Percentiles rank a stretch among this genome's conserved stretches.
These are phyloP conservation scores for Protomyces pachydermus DNA, from an alignment of 1,139 yeast genomes.

Conservation along the genomic window DNA sequence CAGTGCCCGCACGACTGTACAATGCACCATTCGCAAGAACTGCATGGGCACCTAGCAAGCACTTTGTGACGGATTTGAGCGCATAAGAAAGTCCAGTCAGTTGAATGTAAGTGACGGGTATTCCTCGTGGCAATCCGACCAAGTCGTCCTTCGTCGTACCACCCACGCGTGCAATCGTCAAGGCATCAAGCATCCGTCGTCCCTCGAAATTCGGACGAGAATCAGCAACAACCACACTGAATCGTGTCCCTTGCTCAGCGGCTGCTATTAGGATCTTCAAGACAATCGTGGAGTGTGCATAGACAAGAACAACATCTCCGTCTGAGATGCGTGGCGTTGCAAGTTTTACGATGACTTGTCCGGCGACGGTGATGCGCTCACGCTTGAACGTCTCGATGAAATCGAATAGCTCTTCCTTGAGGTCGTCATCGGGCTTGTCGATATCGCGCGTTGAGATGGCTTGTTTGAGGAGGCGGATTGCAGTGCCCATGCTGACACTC, in stretches of 20 bases:
- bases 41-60: constrained; percentile 93
- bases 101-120: constrained; percentile 67
- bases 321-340: constrained; percentile 73
- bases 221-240: constrained; percentile 82
- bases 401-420: constrained; percentile 61
- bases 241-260: constrained; percentile 56
- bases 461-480: constrained; percentile 94
- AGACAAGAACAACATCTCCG: constrained; percentile 78
- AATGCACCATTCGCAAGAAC: constrained; percentile 92
- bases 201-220: constrained; percentile 97
- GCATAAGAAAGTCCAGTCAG: constrained; percentile 74
- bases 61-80: constrained; percentile 78
- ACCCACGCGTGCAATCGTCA: constrained; percentile 44
- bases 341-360: constrained; percentile 70
- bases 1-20: constrained; percentile 92
- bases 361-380: constrained; percentile 82
- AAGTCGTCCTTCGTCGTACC: not conserved
- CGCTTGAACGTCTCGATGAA: constrained; percentile 74
- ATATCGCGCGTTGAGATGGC: constrained; percentile 70
- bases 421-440: constrained; percentile 65
- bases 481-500: constrained; percentile 93
- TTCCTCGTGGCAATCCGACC: constrained; percentile 40
- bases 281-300: constrained; percentile 82
- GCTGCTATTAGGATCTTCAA: constrained; percentile 71
- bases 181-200: constrained; percentile 59